Base-by-base conservation (phyloP, 306 rosid species). In the Oemleria cerasiformis region DNA sequence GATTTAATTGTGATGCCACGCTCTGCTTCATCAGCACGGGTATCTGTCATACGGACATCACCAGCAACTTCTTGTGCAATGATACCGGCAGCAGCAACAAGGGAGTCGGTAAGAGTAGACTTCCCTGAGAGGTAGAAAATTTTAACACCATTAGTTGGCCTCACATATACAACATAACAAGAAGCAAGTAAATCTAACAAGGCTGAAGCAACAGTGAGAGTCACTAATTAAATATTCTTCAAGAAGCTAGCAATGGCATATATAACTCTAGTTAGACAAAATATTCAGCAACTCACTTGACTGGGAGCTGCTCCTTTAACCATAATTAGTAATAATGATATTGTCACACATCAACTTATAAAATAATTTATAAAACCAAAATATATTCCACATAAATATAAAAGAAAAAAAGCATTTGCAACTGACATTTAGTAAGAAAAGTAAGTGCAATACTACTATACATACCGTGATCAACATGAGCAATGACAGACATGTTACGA, bases 401-500 rank as follows among this genome's bases (percentile, higher is more conserved):
- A 19, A 30, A 30, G 36, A 3, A 25, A 12, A 55, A 17, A 12
- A 58, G 12, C 63, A 20, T 5, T 39, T 21, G 30, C 0, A 16
- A 45, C 4, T 55, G 5, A 9, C 12, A 71, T 16, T 4, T 7
- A 44, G 36, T 39, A 0, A 20, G 30, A 4, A 36, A 56, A 78
- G 65, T 1, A 25, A 9, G 66, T 8, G 12, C 21, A 2, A 0
- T 3, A 12, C 2, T 43, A 25, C 2, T 39, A 25, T 10, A 0
- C 74, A 14, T 83, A 94, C 97, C 97, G 1, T 94, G 97, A 66
- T 94, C 96, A 0, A 89, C 99, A 71, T 94, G 96, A 0, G 97
- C 97, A 85, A 91, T 94, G 50, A 94, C 96, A 58, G 97, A 91
- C 97, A 94, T 91, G 10, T 94, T 94, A 86, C 99, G 92, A 30